Percentiles rank a stretch among this genome's conserved stretches.
Conservation (phyloP, 257 asterid genomes). For the Vinca minor region DNA sequence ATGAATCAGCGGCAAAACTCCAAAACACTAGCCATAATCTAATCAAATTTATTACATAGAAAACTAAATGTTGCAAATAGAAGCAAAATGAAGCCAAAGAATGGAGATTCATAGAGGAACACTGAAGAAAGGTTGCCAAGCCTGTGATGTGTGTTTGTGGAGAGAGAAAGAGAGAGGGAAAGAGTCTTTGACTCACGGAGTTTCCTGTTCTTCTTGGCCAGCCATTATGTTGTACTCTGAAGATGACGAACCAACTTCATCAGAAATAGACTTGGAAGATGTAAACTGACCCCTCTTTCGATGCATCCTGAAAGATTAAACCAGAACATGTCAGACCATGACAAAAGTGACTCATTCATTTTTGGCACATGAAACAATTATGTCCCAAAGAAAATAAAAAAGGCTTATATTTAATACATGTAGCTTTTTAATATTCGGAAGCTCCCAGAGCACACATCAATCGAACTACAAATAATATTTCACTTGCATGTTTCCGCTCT, state of each 20-base stretch:
- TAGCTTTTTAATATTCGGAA: background rate
- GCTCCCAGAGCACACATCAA: background rate
- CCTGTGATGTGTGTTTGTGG: background rate
- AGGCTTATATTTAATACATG: background rate
- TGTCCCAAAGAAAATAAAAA: too few species aligned
- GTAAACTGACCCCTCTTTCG: slow-evolving; percentile 98
- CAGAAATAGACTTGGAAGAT: slow-evolving; percentile 66
- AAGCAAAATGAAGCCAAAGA: background rate
- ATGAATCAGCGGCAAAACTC: background rate
- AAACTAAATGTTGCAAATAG: background rate
- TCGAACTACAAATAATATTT: background rate
- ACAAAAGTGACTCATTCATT: background rate
- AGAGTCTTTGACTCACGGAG: slow-evolving; percentile 42
- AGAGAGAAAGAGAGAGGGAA: background rate
- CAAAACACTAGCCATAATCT: background rate
- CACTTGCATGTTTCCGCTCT: background rate
- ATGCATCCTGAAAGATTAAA: slow-evolving; percentile 74
- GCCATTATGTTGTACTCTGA: slow-evolving; percentile 64
- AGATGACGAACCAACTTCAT: slow-evolving; percentile 72
- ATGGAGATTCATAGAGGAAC: background rate
- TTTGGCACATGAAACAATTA: background rate
- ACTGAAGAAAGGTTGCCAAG: background rate
- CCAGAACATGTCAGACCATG: background rate
- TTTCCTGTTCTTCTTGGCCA: slow-evolving; percentile 80
- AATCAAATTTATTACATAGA: background rate